These are phyloP conservation scores for Nematocida displodere DNA, from an alignment of 371 early-diverging fungal species.

Conservation along the genomic window DNA sequence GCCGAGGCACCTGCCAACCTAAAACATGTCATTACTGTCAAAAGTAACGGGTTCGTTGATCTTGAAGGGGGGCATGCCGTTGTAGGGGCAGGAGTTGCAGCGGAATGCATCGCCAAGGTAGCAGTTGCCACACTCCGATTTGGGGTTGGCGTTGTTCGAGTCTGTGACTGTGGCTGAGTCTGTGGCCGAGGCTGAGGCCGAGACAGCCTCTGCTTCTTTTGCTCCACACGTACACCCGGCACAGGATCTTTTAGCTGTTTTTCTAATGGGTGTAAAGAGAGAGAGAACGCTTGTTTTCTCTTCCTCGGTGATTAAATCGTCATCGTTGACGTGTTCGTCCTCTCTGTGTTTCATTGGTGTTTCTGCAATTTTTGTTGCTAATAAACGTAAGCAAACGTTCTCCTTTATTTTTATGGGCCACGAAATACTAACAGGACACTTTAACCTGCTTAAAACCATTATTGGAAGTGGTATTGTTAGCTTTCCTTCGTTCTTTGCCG, in stretches of 20 bases:
- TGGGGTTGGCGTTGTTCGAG: neutral
- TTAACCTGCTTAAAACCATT: conserved; percentile 53
- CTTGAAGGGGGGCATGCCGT: conserved; percentile 93
- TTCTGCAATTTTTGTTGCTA: neutral
- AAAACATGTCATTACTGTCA: neutral
- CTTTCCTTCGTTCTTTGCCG: conserved; percentile 41
- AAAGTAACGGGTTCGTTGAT: conserved; percentile 81
- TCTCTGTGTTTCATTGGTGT: conserved; percentile 1
- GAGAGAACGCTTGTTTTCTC: neutral
- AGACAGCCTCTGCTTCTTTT: conserved; percentile 24
- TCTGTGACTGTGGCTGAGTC: conserved; percentile 2
- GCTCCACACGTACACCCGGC: conserved; percentile 62
- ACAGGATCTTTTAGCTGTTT: conserved; percentile 45
- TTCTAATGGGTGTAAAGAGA: conserved; percentile 25
- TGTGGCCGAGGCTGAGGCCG: no score
- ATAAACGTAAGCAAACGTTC: neutral
- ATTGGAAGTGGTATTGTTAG: conserved; percentile 50
- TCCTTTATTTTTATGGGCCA: neutral
- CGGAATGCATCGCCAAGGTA: conserved; percentile 96
- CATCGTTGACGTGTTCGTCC: conserved; percentile 48
- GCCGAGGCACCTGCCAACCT: neutral
- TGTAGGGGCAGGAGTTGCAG: conserved; percentile 88
- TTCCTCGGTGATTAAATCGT: conserved; percentile 17
- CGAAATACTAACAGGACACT: conserved; percentile 37
- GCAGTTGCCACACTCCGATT: conserved; percentile 71